Evolutionary conservation across 805 yeast species (phyloP), one percentile per base, ranked within the genome.

Genomic region (Pichia pseudocactophila): DNA sequence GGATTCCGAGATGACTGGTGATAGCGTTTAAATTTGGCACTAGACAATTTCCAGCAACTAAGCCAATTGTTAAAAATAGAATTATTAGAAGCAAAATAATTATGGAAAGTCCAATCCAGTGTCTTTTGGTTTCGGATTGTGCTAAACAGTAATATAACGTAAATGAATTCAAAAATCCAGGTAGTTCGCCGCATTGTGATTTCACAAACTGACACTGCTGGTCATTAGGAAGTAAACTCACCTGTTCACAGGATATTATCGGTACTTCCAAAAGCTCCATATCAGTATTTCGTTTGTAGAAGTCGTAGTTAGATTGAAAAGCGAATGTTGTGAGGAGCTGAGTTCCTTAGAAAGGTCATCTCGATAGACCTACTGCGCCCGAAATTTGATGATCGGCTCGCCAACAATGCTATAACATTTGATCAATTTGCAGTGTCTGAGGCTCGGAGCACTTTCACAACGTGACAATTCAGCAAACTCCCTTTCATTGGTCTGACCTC

Each of bases 1-100:
- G 80, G 26, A 92, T 68, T 11, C 73, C 70, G 10, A 88, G 61
- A 27, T 71, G 65, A 20, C 67, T 67, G 2, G 96, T 79, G 8
- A 90, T 70, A 4, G 82, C 69, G 41, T 82, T 76, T 28, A 90
- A 61, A 50, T 87, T 88, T 2, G 96, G 95, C 40, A 95, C 82
- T 36, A 90, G 62, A 54, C 72, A 86, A 52, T 86, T 89, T 11
- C 90, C 79, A 0, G 97, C 95, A 1, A 92, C 78, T 5, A 83
- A 55, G 0, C 96, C 96, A 41, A 92, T 68, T 0, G 79, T 66
- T 12, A 76, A 62, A 50, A 89, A 85, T 33, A 82, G 58, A 2
- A 71, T 53, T 1, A 69, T 30, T 30, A 61, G 41, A 9, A 58
- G 37, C 1, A 48, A 6, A 0, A 43, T 16, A 1, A 55, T 33